Conservation (phyloP, 441 rosid genomes). For the Isatis lusitanica region DNA sequence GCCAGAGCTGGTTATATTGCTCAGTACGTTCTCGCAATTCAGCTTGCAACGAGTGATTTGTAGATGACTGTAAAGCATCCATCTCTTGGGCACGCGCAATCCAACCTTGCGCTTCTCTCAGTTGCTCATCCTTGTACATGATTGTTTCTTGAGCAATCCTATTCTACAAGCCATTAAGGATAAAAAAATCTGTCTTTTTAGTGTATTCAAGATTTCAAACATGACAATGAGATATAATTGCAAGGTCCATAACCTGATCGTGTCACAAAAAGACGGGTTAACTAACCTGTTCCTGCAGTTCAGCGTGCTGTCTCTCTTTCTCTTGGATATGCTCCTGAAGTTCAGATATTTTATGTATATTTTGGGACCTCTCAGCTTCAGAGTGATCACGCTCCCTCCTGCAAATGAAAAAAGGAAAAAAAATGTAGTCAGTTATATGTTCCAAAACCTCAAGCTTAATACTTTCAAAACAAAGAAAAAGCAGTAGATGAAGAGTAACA, state of each 20-base stretch:
- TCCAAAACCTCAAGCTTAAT: neutral
- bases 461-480: neutral
- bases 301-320: conserved; percentile 80
- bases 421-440: neutral
- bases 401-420: conserved; percentile 28
- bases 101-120: conserved; percentile 82
- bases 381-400: conserved; percentile 98
- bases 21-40: conserved; percentile 86
- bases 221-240: neutral
- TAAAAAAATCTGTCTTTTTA: neutral
- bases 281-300: conserved; percentile 88
- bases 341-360: conserved; percentile 72
- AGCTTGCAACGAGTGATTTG: conserved; percentile 76
- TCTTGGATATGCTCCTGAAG: conserved; percentile 91
- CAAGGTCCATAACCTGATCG: neutral
- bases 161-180: conserved; percentile 62
- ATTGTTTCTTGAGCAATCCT: conserved; percentile 91
- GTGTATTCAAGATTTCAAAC: neutral
- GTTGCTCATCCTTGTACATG: conserved; percentile 82
- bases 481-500: neutral
- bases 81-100: conserved; percentile 81
- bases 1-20: conserved; percentile 93
- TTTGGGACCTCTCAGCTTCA: conserved; percentile 93
- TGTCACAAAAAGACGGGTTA: neutral
- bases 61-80: conserved; percentile 79